Conservation (phyloP, 768 basidiomycete species). For the Lyophyllum semitale region DNA sequence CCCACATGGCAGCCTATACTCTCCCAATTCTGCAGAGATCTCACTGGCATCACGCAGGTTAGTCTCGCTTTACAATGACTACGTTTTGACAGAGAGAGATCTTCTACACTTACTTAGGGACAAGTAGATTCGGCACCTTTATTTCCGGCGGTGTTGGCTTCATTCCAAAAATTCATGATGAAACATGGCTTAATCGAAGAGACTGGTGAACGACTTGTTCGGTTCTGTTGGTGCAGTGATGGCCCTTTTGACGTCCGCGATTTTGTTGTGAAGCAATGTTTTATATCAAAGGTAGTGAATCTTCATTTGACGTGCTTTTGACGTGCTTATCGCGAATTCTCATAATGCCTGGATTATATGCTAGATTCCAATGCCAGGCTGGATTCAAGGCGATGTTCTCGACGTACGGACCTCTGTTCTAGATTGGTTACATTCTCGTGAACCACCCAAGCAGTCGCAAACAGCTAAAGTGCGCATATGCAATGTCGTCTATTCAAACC, state of each 20-base stretch:
- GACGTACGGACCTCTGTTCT: conserved; percentile 70
- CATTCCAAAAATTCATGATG: conserved; percentile 67
- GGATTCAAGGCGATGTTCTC: conserved; percentile 73
- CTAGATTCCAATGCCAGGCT: conserved; percentile 68
- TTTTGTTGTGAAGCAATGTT: conserved; percentile 88
- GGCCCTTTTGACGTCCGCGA: conserved; percentile 84
- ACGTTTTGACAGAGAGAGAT: not conserved
- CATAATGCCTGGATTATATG: not conserved
- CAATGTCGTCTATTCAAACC: conserved; percentile 5
- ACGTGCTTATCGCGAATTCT: conserved; percentile 1
- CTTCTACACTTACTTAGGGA: conserved; percentile 42
- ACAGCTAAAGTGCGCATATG: conserved; percentile 19
- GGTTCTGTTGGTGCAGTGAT: conserved; percentile 83
- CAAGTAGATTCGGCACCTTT: conserved; percentile 80
- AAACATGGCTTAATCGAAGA: conserved; percentile 67
- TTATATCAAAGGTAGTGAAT: conserved; percentile 68
- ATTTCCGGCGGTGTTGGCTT: conserved; percentile 68
- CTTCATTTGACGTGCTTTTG: conserved; percentile 3
- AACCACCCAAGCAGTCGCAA: conserved; percentile 17
- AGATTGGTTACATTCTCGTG: conserved; percentile 39
- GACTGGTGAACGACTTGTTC: conserved; percentile 56
- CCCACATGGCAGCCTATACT: conserved; percentile 87
- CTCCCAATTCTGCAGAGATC: conserved; percentile 78
- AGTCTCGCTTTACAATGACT: conserved; percentile 20
- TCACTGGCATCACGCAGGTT: conserved; percentile 95